phyloP scores from a whole-genome alignment of 139 green algal species.

The Gonium pectorale region DNA sequence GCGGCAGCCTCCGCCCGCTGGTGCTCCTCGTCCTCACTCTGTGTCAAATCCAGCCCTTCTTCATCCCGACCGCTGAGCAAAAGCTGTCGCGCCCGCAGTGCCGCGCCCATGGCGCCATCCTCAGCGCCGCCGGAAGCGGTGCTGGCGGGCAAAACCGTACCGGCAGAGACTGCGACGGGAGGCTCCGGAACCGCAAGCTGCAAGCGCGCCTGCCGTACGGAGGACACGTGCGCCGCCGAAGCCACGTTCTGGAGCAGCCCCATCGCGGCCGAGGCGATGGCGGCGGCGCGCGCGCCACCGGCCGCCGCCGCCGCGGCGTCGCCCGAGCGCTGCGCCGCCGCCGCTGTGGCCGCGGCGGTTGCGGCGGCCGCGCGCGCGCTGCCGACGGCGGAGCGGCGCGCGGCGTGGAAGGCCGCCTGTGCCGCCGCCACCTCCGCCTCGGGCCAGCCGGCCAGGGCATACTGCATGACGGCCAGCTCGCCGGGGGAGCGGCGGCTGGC shows the following conservation, averaged over 20 bases:
- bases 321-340: neutral
- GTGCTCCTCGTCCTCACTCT: neutral
- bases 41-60: too few species aligned
- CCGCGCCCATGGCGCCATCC: too few species aligned
- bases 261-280: neutral
- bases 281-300: neutral
- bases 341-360: neutral
- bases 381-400: neutral
- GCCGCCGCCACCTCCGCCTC: conserved; percentile 8
- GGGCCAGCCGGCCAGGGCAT: conserved; percentile 10
- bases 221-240: neutral
- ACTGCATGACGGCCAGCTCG: conserved; percentile 22
- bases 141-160: too few species aligned
- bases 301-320: neutral
- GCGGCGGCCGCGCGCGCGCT: neutral
- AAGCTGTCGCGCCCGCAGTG: too few species aligned
- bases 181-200: too few species aligned
- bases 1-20: neutral
- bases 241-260: neutral
- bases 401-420: conserved; percentile 18
- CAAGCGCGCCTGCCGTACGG: too few species aligned
- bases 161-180: too few species aligned
- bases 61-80: too few species aligned
- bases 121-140: too few species aligned
- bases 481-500: conserved; percentile 24